Evolutionary conservation across 1,139 yeast species (phyloP).

Genomic region (Kluyveromyces sp.): DNA sequence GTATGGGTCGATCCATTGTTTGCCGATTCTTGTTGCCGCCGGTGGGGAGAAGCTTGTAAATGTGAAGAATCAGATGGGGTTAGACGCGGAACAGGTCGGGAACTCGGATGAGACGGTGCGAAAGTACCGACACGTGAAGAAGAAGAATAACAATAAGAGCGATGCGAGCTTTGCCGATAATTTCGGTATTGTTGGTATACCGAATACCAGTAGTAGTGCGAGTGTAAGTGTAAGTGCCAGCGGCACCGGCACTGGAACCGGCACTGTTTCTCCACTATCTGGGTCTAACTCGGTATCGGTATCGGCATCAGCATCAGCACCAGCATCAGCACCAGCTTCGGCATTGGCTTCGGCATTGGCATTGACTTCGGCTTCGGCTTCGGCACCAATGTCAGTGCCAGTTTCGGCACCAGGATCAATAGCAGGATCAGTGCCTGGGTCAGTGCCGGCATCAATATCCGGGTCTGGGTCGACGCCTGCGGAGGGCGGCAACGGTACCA

Average conservation of each 20-base stretch:
- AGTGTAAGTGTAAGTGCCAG: not conserved
- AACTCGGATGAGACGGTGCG: constrained; percentile 35
- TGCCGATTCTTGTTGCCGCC: constrained; percentile 49
- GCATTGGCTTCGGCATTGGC: not conserved
- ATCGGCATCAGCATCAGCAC: not conserved
- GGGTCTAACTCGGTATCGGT: not conserved
- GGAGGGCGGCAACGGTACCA: no score
- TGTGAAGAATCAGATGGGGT: constrained; percentile 52
- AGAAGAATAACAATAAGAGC: no score
- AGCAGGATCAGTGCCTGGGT: no score
- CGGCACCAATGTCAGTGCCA: no score
- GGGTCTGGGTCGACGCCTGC: no score
- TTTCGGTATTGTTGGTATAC: no score
- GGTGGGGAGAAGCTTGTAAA: constrained; percentile 39
- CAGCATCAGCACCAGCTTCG: not conserved
- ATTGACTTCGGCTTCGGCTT: no score
- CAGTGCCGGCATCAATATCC: no score
- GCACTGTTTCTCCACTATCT: not conserved
- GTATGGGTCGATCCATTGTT: constrained; percentile 59
- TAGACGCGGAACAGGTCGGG: constrained; percentile 61
- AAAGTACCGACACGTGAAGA: not conserved
- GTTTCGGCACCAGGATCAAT: no score
- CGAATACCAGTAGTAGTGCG: no score
- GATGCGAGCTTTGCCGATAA: no score
- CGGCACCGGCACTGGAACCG: not conserved